Conservation (phyloP, 2,329 filamentous ascomycete genomes). For the Cladosporium sp. region DNA sequence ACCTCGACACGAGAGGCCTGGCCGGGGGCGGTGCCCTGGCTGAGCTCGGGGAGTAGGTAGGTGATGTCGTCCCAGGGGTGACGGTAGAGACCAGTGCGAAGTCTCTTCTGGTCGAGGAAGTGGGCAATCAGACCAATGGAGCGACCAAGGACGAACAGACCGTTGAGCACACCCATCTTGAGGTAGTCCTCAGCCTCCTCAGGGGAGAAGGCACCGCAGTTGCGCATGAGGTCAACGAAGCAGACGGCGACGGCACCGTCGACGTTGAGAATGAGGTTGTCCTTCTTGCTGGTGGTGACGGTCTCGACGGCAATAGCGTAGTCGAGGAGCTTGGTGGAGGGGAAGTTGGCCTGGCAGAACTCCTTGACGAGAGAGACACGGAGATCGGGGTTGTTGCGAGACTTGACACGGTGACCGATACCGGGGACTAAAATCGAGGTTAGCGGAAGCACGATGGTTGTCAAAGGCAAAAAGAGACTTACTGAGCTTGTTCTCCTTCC, state of each 20-base stretch:
- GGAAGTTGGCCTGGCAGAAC: slow-evolving; percentile 97
- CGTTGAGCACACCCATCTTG: slow-evolving; percentile 98
- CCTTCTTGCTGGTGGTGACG: slow-evolving; percentile 99
- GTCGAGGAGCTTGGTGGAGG: slow-evolving; percentile 95
- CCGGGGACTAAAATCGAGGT: slow-evolving; percentile 67
- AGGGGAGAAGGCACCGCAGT: slow-evolving; percentile 92
- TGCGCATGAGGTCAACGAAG: slow-evolving; percentile 96
- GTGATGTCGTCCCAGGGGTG: slow-evolving; percentile 98
- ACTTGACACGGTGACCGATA: slow-evolving; percentile 99
- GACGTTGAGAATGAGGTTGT: slow-evolving; percentile 99
- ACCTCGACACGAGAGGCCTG: slow-evolving; percentile 89
- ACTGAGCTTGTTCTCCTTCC: slow-evolving; percentile 99
- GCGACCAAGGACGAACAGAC: slow-evolving; percentile 95
- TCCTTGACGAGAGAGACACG: slow-evolving; percentile 99
- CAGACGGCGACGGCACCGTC: slow-evolving; percentile 97
- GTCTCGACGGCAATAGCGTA: slow-evolving; percentile 97
- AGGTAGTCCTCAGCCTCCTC: slow-evolving; percentile 99
- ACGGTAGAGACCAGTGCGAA: slow-evolving; percentile 97
- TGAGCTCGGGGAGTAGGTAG: slow-evolving; percentile 82
- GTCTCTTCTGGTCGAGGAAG: slow-evolving; percentile 99
- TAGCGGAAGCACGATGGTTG: slow-evolving; percentile 25
- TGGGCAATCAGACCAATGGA: slow-evolving; percentile 99
- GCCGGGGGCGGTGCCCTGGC: slow-evolving; percentile 67
- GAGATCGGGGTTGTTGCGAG: slow-evolving; percentile 98
- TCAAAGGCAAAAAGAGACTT: slow-evolving; percentile 38